Evolutionary conservation across 176 grass and related monocot species (phyloP).

Genomic region (Oryza meyeriana): DNA sequence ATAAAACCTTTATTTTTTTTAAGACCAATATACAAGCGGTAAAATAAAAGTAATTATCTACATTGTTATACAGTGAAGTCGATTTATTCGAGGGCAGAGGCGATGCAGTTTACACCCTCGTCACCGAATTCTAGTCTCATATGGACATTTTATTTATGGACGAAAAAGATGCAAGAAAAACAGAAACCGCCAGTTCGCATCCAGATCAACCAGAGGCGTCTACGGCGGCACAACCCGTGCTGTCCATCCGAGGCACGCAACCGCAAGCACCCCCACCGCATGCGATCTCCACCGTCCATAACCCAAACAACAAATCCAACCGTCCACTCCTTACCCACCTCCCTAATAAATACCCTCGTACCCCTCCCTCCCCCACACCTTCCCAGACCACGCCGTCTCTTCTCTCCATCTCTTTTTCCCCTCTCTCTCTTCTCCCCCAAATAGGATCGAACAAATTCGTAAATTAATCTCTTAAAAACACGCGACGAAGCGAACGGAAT

Average conservation of each 20-base stretch:
- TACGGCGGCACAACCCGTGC: slow-evolving; percentile 4
- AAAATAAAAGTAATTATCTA: too few relatives aligned
- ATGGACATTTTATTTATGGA: neutral
- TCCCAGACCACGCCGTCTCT: slow-evolving; percentile 23
- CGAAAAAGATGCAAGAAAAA: neutral
- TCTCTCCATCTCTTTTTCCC: neutral
- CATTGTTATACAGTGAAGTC: too few relatives aligned
- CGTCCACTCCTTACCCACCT: neutral
- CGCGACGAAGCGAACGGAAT: slow-evolving; percentile 19
- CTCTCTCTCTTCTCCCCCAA: slow-evolving; percentile 7
- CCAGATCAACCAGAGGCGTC: neutral
- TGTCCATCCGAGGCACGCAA: slow-evolving; percentile 38
- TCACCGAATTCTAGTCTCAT: too few relatives aligned
- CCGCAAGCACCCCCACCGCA: neutral
- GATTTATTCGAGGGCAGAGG: too few relatives aligned
- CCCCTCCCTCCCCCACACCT: neutral
- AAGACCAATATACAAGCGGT: too few relatives aligned
- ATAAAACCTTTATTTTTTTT: too few relatives aligned
- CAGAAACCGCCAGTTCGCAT: neutral
- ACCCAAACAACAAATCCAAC: neutral
- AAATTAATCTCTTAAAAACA: slow-evolving; percentile 46
- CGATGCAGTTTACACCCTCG: too few relatives aligned
- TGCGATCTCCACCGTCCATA: slow-evolving; percentile 23
- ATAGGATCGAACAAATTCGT: slow-evolving; percentile 48
- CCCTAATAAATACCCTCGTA: slow-evolving; percentile 43